These are phyloP conservation scores for Aspergillus biplanus DNA, from an alignment of 495 filamentous ascomycete genomes.

Conservation along the genomic window DNA sequence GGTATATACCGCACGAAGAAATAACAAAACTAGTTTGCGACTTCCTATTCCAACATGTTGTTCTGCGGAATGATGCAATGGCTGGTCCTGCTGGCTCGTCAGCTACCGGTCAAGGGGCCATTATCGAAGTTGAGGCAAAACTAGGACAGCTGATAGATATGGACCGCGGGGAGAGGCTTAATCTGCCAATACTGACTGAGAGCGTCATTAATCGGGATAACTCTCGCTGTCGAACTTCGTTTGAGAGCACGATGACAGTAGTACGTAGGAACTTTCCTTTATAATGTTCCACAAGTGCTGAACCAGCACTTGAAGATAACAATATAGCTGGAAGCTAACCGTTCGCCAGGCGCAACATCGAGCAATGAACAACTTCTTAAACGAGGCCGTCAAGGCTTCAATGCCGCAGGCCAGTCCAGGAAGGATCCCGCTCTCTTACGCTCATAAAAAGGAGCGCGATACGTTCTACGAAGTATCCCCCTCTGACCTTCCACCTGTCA, in stretches of 20 bases:
- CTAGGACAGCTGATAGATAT: conserved; percentile 78
- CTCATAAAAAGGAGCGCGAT: conserved; percentile 79
- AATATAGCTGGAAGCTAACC: not conserved
- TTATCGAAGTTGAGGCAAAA: conserved; percentile 92
- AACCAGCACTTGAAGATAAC: not conserved
- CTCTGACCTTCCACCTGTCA: conserved; percentile 55
- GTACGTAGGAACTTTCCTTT: conserved; percentile 51
- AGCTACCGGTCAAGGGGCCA: conserved; percentile 60
- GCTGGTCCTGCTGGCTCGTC: conserved; percentile 49
- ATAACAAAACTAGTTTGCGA: conserved; percentile 70
- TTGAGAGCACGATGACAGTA: conserved; percentile 84
- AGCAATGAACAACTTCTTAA: conserved; percentile 77
- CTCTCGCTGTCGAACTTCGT: conserved; percentile 54
- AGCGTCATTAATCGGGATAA: conserved; percentile 61
- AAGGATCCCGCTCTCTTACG: conserved; percentile 76
- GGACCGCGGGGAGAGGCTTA: conserved; percentile 66
- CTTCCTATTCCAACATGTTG: conserved; percentile 72
- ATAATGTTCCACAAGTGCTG: not conserved
- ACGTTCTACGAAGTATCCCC: conserved; percentile 76
- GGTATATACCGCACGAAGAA: conserved; percentile 66
- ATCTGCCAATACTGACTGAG: conserved; percentile 66
- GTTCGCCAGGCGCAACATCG: conserved; percentile 70
- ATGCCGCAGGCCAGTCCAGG: conserved; percentile 40
- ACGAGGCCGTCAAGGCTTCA: conserved; percentile 60
- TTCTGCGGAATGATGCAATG: conserved; percentile 58